Conservation (phyloP, 2,329 filamentous ascomycete species). For the Dactylellina haptotyla region DNA sequence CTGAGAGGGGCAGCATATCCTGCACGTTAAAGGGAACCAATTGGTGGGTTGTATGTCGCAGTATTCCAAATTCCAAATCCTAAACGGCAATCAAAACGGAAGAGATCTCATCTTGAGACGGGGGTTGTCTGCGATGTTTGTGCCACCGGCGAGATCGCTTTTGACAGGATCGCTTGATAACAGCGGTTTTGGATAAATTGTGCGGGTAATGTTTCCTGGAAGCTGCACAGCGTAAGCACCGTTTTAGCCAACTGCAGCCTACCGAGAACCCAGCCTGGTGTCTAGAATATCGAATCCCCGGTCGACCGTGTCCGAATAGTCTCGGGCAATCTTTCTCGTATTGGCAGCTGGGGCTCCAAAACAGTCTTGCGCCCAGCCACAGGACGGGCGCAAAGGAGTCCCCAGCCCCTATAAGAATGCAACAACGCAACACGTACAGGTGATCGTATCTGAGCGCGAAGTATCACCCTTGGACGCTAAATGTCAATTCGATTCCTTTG, state of each 20-base stretch:
- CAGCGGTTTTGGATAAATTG: slow-evolving; percentile 19
- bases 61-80: slow-evolving; percentile 43
- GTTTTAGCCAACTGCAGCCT: slow-evolving; percentile 24
- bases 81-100: slow-evolving; percentile 19
- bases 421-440: no score
- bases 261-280: no score
- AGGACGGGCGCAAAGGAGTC: no score
- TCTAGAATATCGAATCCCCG: no score
- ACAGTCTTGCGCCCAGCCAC: no score
- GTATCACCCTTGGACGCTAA: no score
- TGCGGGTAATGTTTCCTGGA: slow-evolving; percentile 12
- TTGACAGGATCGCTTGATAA: slow-evolving; percentile 16
- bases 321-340: no score
- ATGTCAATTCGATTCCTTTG: no score
- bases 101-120: slow-evolving; percentile 30
- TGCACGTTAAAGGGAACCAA: not conserved
- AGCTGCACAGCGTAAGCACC: slow-evolving; percentile 7
- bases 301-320: no score
- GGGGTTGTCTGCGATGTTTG: not conserved
- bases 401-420: no score
- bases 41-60: slow-evolving; percentile 11
- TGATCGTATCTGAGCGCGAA: no score
- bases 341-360: no score
- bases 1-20: not conserved
- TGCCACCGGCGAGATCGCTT: not conserved